Evolutionary conservation across 257 asterid species (phyloP), one percentile per base, ranked within the genome.

Genomic region (Penstemon eatonii): DNA sequence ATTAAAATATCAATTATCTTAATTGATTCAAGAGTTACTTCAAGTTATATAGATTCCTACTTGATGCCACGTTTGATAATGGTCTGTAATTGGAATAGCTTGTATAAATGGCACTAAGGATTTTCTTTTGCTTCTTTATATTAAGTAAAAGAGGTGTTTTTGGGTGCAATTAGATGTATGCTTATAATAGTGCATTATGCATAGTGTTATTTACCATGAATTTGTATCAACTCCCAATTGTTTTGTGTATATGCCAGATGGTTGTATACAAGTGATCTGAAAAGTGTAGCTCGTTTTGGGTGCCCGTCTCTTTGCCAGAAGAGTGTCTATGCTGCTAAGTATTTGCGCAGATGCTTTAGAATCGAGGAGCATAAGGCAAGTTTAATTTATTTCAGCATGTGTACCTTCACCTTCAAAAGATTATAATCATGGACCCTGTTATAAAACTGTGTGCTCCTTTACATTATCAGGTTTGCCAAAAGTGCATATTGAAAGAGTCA

Each of bases 231-330:
- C 52, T 63, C 68, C 15, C 25, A 18, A 19, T 44, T 56, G 36
- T 43, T 67, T 4, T 79, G 73, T 59, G 69, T 70, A 25, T 25
- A 47, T 37, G 46, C 42, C 86, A 92, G 98, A 83, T 88, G 97
- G 98, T 75, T 90, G 70, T 88, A 96, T 5, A 95, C 89, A 44
- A 81, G 91, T 72, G 94, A 90, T 82, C 82, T 92, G 80, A 88
- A 86, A 77, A 79, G 60, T 57, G 81, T 92, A 64, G 97, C 96
- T 39, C 78, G 71, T 65, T 86, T 89, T 47, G 98, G 98, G 36
- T 92, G 98, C 71, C 97, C 97, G 62, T 84, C 89, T 19, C 73
- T 82, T 37, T 86, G 81, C 4, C 56, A 46, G 68, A 83, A 47
- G 73, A 63, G 73, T 3, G 80, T 83, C 11, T 49, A 41, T 47